Evolutionary conservation across 2,329 filamentous ascomycete species (phyloP), one percentile per base, ranked within the genome.

Genomic region (Aspergillus sp.): DNA sequence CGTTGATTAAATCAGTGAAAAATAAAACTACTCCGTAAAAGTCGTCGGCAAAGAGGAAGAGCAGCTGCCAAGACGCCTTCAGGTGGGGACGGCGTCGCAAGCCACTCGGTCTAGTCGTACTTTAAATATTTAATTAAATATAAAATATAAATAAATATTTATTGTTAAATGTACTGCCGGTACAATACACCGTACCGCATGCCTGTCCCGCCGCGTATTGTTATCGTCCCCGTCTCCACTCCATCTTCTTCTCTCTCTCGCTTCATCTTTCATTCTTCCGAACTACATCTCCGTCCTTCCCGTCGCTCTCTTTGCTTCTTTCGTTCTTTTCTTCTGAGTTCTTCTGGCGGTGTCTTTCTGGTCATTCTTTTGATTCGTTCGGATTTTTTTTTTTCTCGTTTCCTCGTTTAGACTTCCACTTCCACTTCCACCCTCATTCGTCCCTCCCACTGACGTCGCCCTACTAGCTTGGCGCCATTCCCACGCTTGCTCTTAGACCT

Each of bases 401-500:
- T 22, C 10, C 29, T 22, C 31, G 46, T 54, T 52, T 45, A 47
- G 18, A 62, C 24, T 57, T 22, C 49, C 52, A 12, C 49, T 57
- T 32, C 49, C 52, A 12, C 49, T 55, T 51, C 24, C 39, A 29
- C 46, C 49, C 58, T 49, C 20, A 31, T 50, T 45, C 32, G 45
- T 32, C 50, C 24, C 32, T 18, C 45, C 47, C 22, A 46, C 57
- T 50, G 31, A 55, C 47, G 45, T 46, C 31, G 20, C 22, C 26
- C 26, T 29, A 9, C 42, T 49, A 45, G 26, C 56, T 51, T 50
- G 52, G 52, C 45, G 52, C 53, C 29, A 45, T 39, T 12, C 47
- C 31, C 24, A 39, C 12, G 39, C 56, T 49, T 57, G 54, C 57
- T 61, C 56, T 58, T 49, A 59, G 32, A 62, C 31, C 55, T 39